Base-by-base conservation (phyloP, 768 basidiomycete species). In the Suillus fuscotomentosus region DNA sequence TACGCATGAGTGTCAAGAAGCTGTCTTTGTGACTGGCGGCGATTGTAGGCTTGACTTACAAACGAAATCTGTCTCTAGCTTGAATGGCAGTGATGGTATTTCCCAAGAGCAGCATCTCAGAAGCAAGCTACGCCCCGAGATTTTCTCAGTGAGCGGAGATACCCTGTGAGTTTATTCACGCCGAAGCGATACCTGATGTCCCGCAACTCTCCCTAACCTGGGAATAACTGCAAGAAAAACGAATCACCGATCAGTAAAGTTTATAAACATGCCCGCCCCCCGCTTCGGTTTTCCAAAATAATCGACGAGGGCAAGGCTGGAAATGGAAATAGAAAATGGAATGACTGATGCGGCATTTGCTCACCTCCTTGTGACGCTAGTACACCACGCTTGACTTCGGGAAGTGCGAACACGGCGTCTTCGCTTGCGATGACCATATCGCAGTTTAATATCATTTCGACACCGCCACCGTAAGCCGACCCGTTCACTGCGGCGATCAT, bases 401-500 rank as follows among this genome's bases (percentile, higher is more conserved):
- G 90, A 31, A 92, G 79, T 5, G 85, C 90, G 66, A 94, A 91
- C 62, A 82, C 84, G 3, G 91, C 87, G 17, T 86, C 83, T 59
- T 86, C 80, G 65, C 81, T 83, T 2, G 92, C 88, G 22, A 94
- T 73, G 60, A 93, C 90, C 34, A 93, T 70, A 70, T 94, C 92
- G 66, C 90, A 92, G 67, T 94, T 94, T 5, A 93, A 68, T 2
- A 91, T 67, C 59, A 90, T 82, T 71, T 90, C 89, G 66, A 84
- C 78, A 8, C 87, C 89, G 2, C 89, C 89, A 41, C 88, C 88
- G 55, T 84, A 85, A 0, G 88, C 85, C 38, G 87, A 83, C n/a
- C 92, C 92, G 64, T 87, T 84, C 1, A 92, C 91, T 3, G 92
- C 92, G 14, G 92, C 92, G 55, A 94, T 88, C 60, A 92, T 84